Percentiles rank a stretch among this genome's conserved stretches.
Evolutionary conservation across 108 stramenopile species (phyloP).

Genomic region (Cyclotella kingstonii): DNA sequence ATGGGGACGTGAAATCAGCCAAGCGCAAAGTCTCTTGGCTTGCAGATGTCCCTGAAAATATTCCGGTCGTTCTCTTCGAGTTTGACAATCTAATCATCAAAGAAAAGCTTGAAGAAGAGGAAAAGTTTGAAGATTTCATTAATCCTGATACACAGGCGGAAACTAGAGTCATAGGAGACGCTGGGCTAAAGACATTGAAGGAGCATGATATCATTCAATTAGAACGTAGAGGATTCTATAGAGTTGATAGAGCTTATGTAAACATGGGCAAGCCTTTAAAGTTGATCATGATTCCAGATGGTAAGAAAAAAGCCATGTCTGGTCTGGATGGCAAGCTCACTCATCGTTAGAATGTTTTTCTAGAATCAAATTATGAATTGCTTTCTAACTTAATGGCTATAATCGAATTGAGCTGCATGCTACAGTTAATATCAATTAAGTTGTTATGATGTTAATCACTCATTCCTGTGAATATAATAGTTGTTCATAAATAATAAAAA

Average conservation of each 20-base stretch:
- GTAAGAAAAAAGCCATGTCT: slow-evolving; percentile 95
- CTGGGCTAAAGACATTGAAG: slow-evolving; percentile 70
- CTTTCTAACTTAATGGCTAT: no score
- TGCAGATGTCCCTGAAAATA: slow-evolving; percentile 55
- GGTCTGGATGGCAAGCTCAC: slow-evolving; percentile 83
- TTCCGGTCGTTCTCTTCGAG: slow-evolving; percentile 76
- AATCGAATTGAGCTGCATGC: no score
- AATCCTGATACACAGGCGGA: slow-evolving; percentile 86
- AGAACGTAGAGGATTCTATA: slow-evolving; percentile 96
- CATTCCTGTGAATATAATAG: no score
- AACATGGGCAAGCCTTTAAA: slow-evolving; percentile 81
- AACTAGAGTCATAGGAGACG: slow-evolving; percentile 82
- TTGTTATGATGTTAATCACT: no score
- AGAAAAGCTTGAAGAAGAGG: slow-evolving; percentile 92
- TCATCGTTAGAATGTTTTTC: slow-evolving; percentile 84
- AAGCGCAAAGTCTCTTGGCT: slow-evolving; percentile 96
- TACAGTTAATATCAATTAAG: no score
- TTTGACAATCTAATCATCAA: slow-evolving; percentile 98
- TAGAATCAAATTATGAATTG: no score
- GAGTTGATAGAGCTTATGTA: slow-evolving; percentile 86
- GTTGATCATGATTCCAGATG: slow-evolving; percentile 97
- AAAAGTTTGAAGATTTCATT: slow-evolving; percentile 92
- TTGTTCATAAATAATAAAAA: no score
- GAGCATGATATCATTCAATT: slow-evolving; percentile 95
- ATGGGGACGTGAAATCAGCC: slow-evolving; percentile 90